Evolutionary conservation across 2,329 filamentous ascomycete species (phyloP), one percentile per base, ranked within the genome.

Genomic region (Fusarium nygamai): DNA sequence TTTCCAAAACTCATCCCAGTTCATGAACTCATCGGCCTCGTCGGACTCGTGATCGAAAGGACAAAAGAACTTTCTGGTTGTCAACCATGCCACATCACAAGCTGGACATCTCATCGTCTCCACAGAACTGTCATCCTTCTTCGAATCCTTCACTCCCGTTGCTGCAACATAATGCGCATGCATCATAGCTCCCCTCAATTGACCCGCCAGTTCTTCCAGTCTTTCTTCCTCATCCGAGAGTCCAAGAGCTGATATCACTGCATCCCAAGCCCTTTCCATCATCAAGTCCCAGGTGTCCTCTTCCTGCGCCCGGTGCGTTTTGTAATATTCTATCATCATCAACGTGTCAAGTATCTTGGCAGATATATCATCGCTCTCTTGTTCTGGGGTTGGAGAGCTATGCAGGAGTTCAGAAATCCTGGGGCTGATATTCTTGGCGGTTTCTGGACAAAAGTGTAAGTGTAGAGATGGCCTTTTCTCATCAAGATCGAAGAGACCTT

Each of bases 341-440:
- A 56, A 4, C 0, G 59, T 20, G 6, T 62, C 38, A 33, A 56
- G 29, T 0, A 61, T 0, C 0, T 11, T 2, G 6, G 5, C 24
- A 33, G 1, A 17, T 5, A 20, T 4, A 8, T 22, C 33, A 0
- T 36, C n/a, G 0, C 4, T 22, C 9, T 53, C 33, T 36, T 53
- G 12, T 7, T 16, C n/a, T 2, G 0, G 13, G 3, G 7, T 6
- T 1, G n/a, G 0, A 1, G 50, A 53, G 1, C 2, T 22, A 8
- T 0, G 2, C 0, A 53, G 50, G 22, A 53, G 13, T 0, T 22
- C 1, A 0, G 2, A 12, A 6, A 53, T 38, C 7, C 5, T 12
- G 0, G 9, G 50, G 0, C 31, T 0, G 1, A 61, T 4, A 5
- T 54, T 43, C 0, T 0, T 1, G 1, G 0, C 8, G 2, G 53